Percentiles rank a stretch among this genome's conserved stretches.
These are phyloP conservation scores for Cladophialophora carrionii DNA, from an alignment of 2,329 filamentous ascomycete genomes.

Conservation along the genomic window DNA sequence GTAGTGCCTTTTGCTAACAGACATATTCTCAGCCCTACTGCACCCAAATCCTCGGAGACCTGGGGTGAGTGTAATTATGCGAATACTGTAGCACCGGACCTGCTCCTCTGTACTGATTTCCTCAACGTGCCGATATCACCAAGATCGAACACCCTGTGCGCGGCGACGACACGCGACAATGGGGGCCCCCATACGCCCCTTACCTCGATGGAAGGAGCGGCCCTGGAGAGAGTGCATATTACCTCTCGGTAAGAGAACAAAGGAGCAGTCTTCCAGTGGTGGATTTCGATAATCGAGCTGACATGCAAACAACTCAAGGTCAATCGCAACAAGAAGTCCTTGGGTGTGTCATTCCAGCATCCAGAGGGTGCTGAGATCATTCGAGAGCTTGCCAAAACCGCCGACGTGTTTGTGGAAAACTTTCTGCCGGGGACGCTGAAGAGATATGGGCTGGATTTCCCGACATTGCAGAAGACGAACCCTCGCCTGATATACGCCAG, in stretches of 20 bases:
- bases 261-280: neutral
- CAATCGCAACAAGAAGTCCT: neutral
- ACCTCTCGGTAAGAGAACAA: neutral
- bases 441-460: neutral
- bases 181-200: neutral
- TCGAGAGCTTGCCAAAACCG: neutral
- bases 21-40: neutral
- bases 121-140: neutral
- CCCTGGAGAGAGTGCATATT: neutral
- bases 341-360: neutral
- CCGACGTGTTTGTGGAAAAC: neutral
- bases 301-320: neutral
- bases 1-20: neutral
- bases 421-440: neutral
- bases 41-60: neutral
- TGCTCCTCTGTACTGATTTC: neutral
- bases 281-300: neutral
- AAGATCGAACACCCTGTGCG: neutral
- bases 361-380: neutral
- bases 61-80: neutral
- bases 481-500: slow-evolving; percentile 70
- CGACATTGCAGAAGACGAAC: neutral
- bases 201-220: neutral
- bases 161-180: neutral
- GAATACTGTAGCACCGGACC: neutral